Base-by-base conservation (phyloP, 352 stramenopile species). In the Pythium sp. region DNA sequence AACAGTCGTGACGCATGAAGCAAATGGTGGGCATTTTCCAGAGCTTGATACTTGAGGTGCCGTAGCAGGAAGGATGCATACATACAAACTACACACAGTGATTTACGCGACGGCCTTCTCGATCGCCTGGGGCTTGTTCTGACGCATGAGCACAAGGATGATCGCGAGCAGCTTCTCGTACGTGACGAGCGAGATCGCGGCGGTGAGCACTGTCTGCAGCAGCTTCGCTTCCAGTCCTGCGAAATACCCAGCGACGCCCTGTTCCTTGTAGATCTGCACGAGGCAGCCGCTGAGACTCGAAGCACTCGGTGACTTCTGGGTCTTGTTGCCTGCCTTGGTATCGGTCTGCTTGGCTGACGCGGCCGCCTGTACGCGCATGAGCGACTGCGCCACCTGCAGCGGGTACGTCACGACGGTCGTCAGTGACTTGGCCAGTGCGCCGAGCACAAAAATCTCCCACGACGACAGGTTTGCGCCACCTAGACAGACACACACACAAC, bases 401-500 rank as follows among this genome's bases (percentile, higher is more conserved):
- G 95, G 95, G 79, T 98, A 98, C 47, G 95, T 98, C 11, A 93
- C 54, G 6, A 98, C 76, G 9, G 95, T 98, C 12, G 94, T 96
- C 47, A 98, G 72, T 34, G 87, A 88, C 76, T 98, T 98, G 30
- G 94, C 91, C 55, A 97, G 66, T 28, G 94, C 93, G 14, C 93
- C 93, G 34, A 97, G 82, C 12, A 97, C 51, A 69, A 98, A 98
- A 30, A 97, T 95, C 69, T 98, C 91, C 61, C 89, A 63, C 26
- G 82, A 77, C 34, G 79, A 86, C 5, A 98, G 77, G 6, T 69
- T 70, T 6, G 62, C 51, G 46, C 65, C 64, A 12, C 69, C 61
- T 12, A 51, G 60, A 20, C 36, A 12, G 26, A 64, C 8, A 7
- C 15, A 30, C n/a, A 36, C 34, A 56, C 34, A 62, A n/a, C 43